A percentile compares a stretch with the other conserved stretches of the same genome.
Evolutionary conservation across 148 eudicot genomes (phyloP).

Genomic region (Camellia sinensis): DNA sequence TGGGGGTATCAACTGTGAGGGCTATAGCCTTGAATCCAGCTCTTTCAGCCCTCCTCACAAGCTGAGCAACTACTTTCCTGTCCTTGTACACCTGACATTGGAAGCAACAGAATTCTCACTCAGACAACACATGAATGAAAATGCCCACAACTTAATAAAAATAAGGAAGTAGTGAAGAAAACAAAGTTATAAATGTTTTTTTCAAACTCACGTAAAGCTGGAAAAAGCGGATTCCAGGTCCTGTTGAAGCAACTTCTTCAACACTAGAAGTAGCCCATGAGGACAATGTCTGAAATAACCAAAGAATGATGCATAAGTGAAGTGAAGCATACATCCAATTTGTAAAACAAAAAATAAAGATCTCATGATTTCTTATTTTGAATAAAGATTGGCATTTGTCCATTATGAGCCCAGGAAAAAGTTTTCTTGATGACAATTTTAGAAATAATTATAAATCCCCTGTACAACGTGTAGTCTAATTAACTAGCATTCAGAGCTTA

Average conservation of each 20-base stretch:
- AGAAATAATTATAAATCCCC: neutral
- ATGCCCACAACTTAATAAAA: neutral
- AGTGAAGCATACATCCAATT: neutral
- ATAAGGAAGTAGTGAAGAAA: neutral
- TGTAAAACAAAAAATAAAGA: neutral
- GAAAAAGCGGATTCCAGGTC: constrained; percentile 98
- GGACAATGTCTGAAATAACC: constrained; percentile 71
- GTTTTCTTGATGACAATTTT: neutral
- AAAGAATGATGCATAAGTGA: neutral
- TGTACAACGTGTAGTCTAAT: neutral
- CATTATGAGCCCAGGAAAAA: neutral
- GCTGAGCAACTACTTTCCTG: constrained; percentile 94
- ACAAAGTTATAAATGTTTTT: neutral
- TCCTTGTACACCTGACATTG: constrained; percentile 82
- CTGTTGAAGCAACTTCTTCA: constrained; percentile 98
- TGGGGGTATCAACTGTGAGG: constrained; percentile 94
- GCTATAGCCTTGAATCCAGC: constrained; percentile 99
- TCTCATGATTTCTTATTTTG: neutral
- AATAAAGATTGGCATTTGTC: neutral
- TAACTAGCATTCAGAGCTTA: neutral
- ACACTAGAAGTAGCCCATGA: constrained; percentile 99
- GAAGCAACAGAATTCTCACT: neutral
- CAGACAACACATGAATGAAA: neutral
- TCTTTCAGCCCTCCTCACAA: constrained; percentile 95
- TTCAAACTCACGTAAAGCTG: constrained; percentile 83